These are phyloP conservation scores for Stephania yunnanensis DNA, from an alignment of 164 flowering plant species.

Conservation along the genomic window DNA sequence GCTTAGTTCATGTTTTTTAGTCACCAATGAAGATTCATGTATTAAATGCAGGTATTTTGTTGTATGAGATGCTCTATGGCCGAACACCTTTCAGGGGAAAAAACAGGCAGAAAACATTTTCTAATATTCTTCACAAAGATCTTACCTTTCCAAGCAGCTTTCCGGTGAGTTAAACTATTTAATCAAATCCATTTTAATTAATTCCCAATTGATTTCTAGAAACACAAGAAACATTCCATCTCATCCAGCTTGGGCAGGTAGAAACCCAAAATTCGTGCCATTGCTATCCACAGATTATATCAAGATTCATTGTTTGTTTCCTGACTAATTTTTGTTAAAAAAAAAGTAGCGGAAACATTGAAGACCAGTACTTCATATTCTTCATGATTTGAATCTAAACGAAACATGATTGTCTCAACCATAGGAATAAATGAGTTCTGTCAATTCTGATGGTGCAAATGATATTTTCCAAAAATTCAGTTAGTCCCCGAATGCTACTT, in stretches of 20 bases:
- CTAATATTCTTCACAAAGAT: constrained; percentile 85
- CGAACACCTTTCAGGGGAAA: constrained; percentile 98
- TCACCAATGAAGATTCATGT: constrained; percentile 3
- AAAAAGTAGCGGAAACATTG: not conserved
- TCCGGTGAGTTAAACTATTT: constrained; percentile 46
- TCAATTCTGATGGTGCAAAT: not conserved
- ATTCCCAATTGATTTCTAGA: not conserved
- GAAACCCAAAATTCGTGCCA: not conserved
- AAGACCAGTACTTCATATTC: not conserved
- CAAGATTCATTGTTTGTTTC: not conserved
- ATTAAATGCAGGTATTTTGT: constrained; percentile 57
- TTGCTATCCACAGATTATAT: not conserved
- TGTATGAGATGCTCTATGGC: constrained; percentile 97
- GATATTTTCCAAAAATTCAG: not conserved
- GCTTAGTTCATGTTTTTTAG: not conserved
- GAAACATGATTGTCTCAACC: not conserved
- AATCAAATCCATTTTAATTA: not conserved
- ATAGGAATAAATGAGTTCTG: not conserved
- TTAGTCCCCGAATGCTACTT: not conserved
- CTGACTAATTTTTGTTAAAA: not conserved
- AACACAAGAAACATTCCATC: not conserved
- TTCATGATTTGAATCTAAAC: not conserved
- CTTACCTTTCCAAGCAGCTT: constrained; percentile 95
- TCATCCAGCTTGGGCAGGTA: not conserved
- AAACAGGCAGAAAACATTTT: constrained; percentile 90